phyloP scores from a whole-genome alignment of 192 early-diverging fungal species.

The Coemansia sp. region DNA sequence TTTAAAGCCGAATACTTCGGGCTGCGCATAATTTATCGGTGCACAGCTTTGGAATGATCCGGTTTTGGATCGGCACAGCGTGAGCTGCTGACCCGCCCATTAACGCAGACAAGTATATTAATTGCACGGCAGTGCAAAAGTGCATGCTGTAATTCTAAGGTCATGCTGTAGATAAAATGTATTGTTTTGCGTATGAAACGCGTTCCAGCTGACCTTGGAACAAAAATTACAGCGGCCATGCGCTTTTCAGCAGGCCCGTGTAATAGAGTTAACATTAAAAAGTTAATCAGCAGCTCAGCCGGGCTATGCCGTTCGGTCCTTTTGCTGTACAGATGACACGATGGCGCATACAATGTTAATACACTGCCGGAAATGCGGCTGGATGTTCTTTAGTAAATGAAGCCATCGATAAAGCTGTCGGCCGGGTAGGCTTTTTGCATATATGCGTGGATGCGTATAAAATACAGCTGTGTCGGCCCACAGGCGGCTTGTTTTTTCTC shows the following conservation, averaged over 20 bases:
- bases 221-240: not conserved
- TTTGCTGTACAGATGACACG: not conserved
- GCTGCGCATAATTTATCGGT: not conserved
- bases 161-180: not conserved
- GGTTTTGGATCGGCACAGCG: not conserved
- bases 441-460: not conserved
- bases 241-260: not conserved
- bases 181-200: slow-evolving; percentile 1
- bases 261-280: not conserved
- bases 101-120: not conserved
- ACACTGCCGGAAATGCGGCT: not conserved
- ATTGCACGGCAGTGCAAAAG: not conserved
- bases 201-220: not conserved
- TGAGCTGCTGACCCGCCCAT: not conserved
- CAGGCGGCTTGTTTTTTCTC: not conserved
- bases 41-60: not conserved
- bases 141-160: not conserved
- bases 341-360: not conserved
- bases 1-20: not conserved
- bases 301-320: not conserved
- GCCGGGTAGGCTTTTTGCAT: not conserved
- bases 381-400: not conserved
- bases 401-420: not conserved
- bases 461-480: not conserved
- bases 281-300: not conserved